A percentile compares a stretch with the other conserved stretches of the same genome.
Evolutionary conservation across 2,329 filamentous ascomycete genomes (phyloP).

Genomic region (Aspergillus sojae): DNA sequence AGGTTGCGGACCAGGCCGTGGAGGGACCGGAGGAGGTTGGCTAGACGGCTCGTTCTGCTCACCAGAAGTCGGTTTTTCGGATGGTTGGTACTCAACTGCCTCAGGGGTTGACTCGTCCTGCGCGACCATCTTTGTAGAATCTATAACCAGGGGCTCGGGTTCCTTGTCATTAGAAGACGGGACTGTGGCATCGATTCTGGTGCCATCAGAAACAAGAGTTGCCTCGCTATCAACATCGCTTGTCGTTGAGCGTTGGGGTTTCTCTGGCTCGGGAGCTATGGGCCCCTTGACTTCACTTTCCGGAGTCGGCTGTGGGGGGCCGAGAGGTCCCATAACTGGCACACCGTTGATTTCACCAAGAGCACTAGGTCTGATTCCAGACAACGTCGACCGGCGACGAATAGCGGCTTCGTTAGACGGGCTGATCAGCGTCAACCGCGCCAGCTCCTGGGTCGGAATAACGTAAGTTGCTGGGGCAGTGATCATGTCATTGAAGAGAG

Average conservation of each 20-base stretch:
- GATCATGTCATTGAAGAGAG: slow-evolving; percentile 72
- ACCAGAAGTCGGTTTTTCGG: slow-evolving; percentile 10
- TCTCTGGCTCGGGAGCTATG: slow-evolving; percentile 18
- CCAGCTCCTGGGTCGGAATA: slow-evolving; percentile 74
- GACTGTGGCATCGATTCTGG: slow-evolving; percentile 21
- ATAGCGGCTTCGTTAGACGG: slow-evolving; percentile 57
- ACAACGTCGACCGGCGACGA: slow-evolving; percentile 51
- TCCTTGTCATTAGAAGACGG: slow-evolving; percentile 42
- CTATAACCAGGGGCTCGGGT: slow-evolving; percentile 33
- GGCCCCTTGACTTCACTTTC: slow-evolving; percentile 23
- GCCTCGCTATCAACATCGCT: slow-evolving; percentile 36
- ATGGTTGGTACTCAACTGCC: slow-evolving; percentile 5
- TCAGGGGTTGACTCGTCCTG: slow-evolving; percentile 22
- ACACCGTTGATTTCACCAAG: slow-evolving; percentile 49
- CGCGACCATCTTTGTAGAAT: slow-evolving; percentile 26
- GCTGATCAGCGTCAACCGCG: slow-evolving; percentile 74
- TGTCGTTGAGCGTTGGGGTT: slow-evolving; percentile 27
- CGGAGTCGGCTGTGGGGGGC: slow-evolving; percentile 35
- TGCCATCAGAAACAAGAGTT: slow-evolving; percentile 39
- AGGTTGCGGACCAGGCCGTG: slow-evolving; percentile 46
- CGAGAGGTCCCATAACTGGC: slow-evolving; percentile 50
- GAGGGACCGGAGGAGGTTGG: slow-evolving; percentile 62
- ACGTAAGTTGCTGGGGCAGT: slow-evolving; percentile 64
- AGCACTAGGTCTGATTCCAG: slow-evolving; percentile 29
- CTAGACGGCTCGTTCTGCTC: slow-evolving; percentile 40